Evolutionary conservation across 331 rosid species (phyloP).

Genomic region (Stylosanthes scabra): DNA sequence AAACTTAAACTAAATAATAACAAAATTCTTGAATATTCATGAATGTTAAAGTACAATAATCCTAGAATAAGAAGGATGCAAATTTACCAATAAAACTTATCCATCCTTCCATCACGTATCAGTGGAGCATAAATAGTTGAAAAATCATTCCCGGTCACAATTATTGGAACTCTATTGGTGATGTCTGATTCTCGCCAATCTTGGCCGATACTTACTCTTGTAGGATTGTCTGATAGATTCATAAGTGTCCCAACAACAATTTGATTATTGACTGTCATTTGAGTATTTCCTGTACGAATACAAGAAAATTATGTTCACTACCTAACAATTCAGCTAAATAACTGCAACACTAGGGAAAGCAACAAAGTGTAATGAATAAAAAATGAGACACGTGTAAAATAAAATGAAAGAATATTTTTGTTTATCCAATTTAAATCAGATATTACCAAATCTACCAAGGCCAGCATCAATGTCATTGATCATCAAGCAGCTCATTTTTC

Average conservation of each 20-base stretch:
- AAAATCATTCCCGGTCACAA: constrained; percentile 93
- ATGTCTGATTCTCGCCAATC: constrained; percentile 84
- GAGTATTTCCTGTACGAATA: constrained; percentile 74
- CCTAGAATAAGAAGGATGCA: constrained; percentile 24
- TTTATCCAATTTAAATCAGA: constrained; percentile 26
- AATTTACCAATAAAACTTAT: constrained; percentile 90
- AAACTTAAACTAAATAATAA: constrained; percentile 1
- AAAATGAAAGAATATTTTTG: constrained; percentile 16
- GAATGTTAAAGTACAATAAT: constrained; percentile 30
- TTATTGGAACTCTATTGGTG: constrained; percentile 84
- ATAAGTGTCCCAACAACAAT: constrained; percentile 96
- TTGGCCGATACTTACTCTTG: constrained; percentile 93
- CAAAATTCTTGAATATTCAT: background rate
- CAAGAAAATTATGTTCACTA: constrained; percentile 28
- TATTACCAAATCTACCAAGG: constrained; percentile 91
- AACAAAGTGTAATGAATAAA: background rate
- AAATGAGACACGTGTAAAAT: constrained; percentile 6
- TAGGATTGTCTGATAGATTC: constrained; percentile 96
- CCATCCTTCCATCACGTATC: constrained; percentile 99
- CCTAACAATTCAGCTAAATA: constrained; percentile 15
- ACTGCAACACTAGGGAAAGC: constrained; percentile 23
- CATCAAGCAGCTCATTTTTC: constrained; percentile 98
- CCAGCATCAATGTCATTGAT: constrained; percentile 98
- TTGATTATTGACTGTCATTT: constrained; percentile 98
- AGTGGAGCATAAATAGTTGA: constrained; percentile 96